Base-by-base conservation (phyloP, 73 alveolate genomes). In the Symbiodinium pilosum region DNA sequence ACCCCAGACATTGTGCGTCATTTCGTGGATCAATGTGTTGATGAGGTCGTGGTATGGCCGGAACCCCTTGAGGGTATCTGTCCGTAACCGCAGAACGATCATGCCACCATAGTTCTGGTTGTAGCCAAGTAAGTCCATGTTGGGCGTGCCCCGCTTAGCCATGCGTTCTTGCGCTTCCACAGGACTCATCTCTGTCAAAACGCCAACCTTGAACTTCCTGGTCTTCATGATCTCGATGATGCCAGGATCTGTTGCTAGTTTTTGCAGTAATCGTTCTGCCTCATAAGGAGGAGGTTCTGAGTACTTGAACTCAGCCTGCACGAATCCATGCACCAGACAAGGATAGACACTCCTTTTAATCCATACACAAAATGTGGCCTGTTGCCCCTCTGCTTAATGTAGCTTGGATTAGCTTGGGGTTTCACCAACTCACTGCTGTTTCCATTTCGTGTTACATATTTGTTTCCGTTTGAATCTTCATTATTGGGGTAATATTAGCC, bases 61-160 rank as follows among this genome's bases (percentile, higher is more conserved):
- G 43, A 92, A 92, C 41, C 98, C 98, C 43, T 92, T 92, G 59
- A 92, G 54, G 98, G 83, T 92, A 59, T 92, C 98, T 2, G 98
- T 92, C 41, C 98, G 88, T 84, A 92, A 43, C 21, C 98, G 71
- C 40, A 92, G 89, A 75, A 92, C 98, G 39, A 92, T 92, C 88
- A 71, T 92, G 56, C 88, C 98, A 39, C 98, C 98, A 34, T 11
- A 68, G 54, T 92, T 92, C 54, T 92, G 98, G 42, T 92, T 92
- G 98, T 92, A 92, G 43, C 98, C 98, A 28, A 92, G 47, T 34
- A 92, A 69, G 77, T 92, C 98, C 98, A 92, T 92, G 86, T 92
- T 92, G 83, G 98, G 98, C 9, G 98, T 92, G 39, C 98, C 98
- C 32, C 98, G 75, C 77, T 92, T 92, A 38, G 98, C 98, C 98